Evolutionary conservation across 805 yeast genomes (phyloP).

Genomic region (Candida yuanshanica): DNA sequence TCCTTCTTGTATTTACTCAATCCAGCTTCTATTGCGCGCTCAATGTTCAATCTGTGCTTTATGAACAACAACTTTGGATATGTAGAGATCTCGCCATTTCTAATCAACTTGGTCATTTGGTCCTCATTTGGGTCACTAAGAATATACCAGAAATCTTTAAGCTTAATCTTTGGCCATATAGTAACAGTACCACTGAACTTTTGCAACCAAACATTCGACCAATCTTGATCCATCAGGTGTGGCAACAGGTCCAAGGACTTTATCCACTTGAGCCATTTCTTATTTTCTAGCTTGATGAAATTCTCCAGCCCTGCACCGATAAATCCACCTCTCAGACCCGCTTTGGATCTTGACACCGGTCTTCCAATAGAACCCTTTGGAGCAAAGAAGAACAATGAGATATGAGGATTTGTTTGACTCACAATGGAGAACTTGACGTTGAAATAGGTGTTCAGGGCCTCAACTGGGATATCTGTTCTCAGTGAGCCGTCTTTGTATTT

Average conservation of each 20-base stretch:
- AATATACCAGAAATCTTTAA: constrained; percentile 57
- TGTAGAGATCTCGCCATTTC: constrained; percentile 58
- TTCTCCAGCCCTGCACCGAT: constrained; percentile 68
- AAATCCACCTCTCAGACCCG: constrained; percentile 73
- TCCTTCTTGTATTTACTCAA: constrained; percentile 24
- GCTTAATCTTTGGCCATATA: constrained; percentile 61
- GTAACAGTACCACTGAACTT: constrained; percentile 71
- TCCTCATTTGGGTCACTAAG: constrained; percentile 64
- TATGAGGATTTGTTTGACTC: constrained; percentile 81
- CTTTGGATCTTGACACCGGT: constrained; percentile 58
- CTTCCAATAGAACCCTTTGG: constrained; percentile 78
- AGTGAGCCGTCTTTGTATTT: constrained; percentile 78
- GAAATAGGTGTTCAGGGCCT: constrained; percentile 65
- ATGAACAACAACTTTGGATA: constrained; percentile 64
- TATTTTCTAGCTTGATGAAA: constrained; percentile 62
- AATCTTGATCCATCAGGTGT: constrained; percentile 64
- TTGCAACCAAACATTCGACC: constrained; percentile 76
- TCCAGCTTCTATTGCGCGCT: constrained; percentile 55
- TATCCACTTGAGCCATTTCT: constrained; percentile 69
- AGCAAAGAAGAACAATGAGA: constrained; percentile 66
- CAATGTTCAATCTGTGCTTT: constrained; percentile 58
- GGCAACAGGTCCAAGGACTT: constrained; percentile 65
- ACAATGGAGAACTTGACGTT: constrained; percentile 73
- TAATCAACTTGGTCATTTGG: constrained; percentile 47
- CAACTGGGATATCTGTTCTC: constrained; percentile 74